Evolutionary conservation across 225 moss, liverwort and hornwort species (phyloP).

Genomic region (Polytrichum formosum): DNA sequence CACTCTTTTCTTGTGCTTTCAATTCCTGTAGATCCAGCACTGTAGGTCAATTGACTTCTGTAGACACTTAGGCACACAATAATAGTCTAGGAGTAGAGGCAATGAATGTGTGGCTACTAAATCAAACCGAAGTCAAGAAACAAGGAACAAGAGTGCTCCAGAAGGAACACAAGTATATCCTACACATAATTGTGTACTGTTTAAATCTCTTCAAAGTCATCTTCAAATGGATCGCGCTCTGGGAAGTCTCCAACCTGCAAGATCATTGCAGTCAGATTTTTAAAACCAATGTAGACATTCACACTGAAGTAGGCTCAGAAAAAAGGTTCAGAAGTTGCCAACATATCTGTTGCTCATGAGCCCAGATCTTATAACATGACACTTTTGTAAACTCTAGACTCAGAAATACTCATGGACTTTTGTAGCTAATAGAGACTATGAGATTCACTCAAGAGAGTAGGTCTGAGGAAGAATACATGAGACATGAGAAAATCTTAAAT

Average conservation of each 20-base stretch:
- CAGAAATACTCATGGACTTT: background rate
- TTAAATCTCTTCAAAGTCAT: conserved; percentile 60
- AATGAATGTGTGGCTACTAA: no score
- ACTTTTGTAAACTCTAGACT: background rate
- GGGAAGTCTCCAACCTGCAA: conserved; percentile 87
- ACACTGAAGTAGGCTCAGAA: no score
- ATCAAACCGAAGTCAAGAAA: no score
- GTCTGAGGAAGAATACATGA: background rate
- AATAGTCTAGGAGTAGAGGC: no score
- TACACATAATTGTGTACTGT: no score
- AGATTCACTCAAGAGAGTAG: background rate
- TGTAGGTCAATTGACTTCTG: no score
- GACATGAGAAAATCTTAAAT: background rate
- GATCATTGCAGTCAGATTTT: background rate
- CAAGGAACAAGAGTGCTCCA: no score
- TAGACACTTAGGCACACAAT: no score
- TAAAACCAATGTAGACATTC: background rate
- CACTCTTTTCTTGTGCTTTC: no score
- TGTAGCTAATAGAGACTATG: background rate
- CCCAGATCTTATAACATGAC: background rate
- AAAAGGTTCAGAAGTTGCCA: background rate
- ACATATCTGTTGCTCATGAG: background rate
- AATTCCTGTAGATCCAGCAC: no score
- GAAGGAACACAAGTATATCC: no score
- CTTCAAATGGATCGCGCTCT: conserved; percentile 87